Evolutionary conservation across 805 yeast species (phyloP), one percentile per base, ranked within the genome.

Genomic region (Candida schatavii): DNA sequence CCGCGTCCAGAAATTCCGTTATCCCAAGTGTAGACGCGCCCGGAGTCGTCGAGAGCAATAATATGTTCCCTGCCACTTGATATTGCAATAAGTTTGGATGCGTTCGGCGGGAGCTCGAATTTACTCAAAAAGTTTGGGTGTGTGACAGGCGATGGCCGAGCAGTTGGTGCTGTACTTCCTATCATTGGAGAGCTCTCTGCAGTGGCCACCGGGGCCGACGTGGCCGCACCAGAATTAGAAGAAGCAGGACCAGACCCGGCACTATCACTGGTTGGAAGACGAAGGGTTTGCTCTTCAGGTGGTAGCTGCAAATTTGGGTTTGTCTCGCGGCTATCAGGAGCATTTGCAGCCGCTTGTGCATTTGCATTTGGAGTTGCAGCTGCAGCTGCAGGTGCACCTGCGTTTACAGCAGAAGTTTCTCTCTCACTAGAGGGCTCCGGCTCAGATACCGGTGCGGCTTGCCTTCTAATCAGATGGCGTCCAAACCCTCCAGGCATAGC

Each of bases 31-130:
- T 79, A 82, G 1, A 85, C 45, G 3, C 63, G 52, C 19, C 75
- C 71, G 1, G 59, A 36, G 10, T 68, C 61, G 47, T 81, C 85
- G 35, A 83, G 56, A 0, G 82, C 89, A 11, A 83, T 59, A 40
- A 83, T 72, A 56, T 83, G 88, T 22, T 74, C 64, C 47, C 91
- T 60, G 0, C 91, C 91, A 33, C 85, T 74, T 15, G 80, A 68
- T 2, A 83, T 68, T 5, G 77, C 68, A 2, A 72, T 53, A 37
- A 83, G 67, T 37, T 62, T 64, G 2, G 60, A 30, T 4, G 45
- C 45, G n/a, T 13, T 20, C 3, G 50, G 42, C 2, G 58, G 67
- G 14, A 50, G 28, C 3, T 46, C 39, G 40, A 55, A 46, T 44
- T 45, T 52, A 9, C 64, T 52, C 5, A 66, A 43, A 33, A 61